Evolutionary conservation across 2,329 filamentous ascomycete species (phyloP), one percentile per base, ranked within the genome.

Genomic region (Paraphoma chrysanthemicola): DNA sequence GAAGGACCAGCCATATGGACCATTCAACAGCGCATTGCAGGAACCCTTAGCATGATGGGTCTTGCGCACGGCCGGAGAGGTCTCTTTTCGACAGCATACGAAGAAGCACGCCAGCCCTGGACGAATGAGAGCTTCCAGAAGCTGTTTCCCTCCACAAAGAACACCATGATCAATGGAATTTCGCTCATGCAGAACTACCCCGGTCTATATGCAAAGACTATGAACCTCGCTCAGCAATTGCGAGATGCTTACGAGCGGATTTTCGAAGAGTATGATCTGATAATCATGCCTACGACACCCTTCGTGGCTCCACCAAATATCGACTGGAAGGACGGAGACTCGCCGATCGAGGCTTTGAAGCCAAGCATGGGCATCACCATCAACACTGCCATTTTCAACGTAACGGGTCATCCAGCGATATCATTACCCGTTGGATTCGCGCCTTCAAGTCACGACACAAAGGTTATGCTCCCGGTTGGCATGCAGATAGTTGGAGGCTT

Each of bases 41-140:
- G 82, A 44, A 81, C 80, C 6, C 39, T 68, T 0, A 79, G 82
- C 12, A 78, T 83, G 47, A 53, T 68, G 38, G 66, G 65, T 1
- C 60, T 62, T 17, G 62, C 65, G 28, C 65, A 67, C 44, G 65
- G 65, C 17, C 59, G 63, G 31, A 52, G 65, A 55, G 64, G 63
- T 9, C 48, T 68, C 4, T 67, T 68, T 17, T 66, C 64, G 29
- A 66, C 60, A 30, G 66, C 56, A 28, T 69, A 56, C 31, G 82
- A 85, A 59, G 70, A 76, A n/a, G 78, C 78, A 1, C 75, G 81
- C 6, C 76, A 82, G 0, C 81, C 81, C 0, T 83, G 80, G 80
- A 81, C 78, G 0, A 69, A 79, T 12, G 72, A 78, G n/a, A 78
- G 77, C 48, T 85, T 85, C 57, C 74, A 81, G 45, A 80, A 80